Evolutionary conservation across 345 rosid species (phyloP), one percentile per base, ranked within the genome.

Genomic region (Eutrema heterophyllum): DNA sequence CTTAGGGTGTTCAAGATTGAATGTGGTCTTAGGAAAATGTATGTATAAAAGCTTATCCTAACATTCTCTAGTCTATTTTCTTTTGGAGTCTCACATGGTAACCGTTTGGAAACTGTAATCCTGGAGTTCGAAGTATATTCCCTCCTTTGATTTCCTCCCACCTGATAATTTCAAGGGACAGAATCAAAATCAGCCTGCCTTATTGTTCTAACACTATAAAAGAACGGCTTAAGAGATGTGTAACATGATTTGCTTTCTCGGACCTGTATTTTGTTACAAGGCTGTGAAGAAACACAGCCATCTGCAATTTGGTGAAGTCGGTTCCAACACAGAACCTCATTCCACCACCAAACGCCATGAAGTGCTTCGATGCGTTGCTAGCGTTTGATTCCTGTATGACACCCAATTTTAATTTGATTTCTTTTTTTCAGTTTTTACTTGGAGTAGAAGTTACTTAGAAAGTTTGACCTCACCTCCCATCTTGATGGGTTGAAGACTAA

Each of bases 331-430:
- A 95, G 70, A 95, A 85, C 80, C 99, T 87, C 99, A 91, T 83
- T 57, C 99, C 99, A 14, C 97, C 99, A 59, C 99, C 99, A 73
- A 95, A 95, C 46, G 97, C 97, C 99, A 95, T 95, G 88, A 95
- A 95, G 59, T 85, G 76, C 74, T 88, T 95, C 11, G 97, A 75
- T 60, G 89, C 93, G 5, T 84, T 81, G 73, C 64, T 84, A 73
- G 35, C 27, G 56, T 83, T 92, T 68, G 66, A 70, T 30, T 88
- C 97, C 99, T 95, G 88, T 21, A 58, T 1, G 21, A 40, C 8
- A 73, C 33, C 70, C 45, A 7, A 12, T 6, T 65, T 26, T 38
- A 0, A 1, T 48, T 49, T 60, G 12, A 21, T 70, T 5, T 29
- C 21, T 61, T 29, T 58, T 53, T 27, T 30, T 12, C 41, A 60